A percentile compares a stretch with the other conserved stretches of the same genome.
These are phyloP conservation scores for Monosporozyma aquatica DNA, from an alignment of 805 yeast genomes.

Conservation along the genomic window DNA sequence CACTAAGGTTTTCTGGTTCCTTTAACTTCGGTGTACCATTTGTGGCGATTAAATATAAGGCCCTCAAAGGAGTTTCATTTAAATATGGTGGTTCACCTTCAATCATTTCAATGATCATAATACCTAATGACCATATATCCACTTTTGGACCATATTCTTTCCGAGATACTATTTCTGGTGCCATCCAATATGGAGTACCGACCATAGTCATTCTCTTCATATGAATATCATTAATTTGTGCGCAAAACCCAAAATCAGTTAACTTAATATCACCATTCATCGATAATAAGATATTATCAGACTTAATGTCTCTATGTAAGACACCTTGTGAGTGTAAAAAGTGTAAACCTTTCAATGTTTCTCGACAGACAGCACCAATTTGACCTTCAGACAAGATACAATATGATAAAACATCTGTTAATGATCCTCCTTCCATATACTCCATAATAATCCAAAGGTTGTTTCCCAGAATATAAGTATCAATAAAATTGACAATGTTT, in stretches of 20 bases:
- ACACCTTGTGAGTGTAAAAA: constrained; percentile 89
- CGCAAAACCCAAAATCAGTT: constrained; percentile 96
- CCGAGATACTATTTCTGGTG: constrained; percentile 93
- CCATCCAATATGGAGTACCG: constrained; percentile 99
- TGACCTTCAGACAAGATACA: constrained; percentile 85
- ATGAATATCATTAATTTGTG: constrained; percentile 74
- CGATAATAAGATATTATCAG: constrained; percentile 82
- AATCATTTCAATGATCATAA: constrained; percentile 97
- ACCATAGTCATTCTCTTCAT: constrained; percentile 95
- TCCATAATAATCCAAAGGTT: constrained; percentile 98
- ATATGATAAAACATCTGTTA: constrained; percentile 92
- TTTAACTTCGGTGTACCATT: constrained; percentile 93
- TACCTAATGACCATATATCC: constrained; percentile 96
- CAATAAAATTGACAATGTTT: constrained; percentile 90
- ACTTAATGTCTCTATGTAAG: constrained; percentile 91
- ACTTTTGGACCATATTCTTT: constrained; percentile 95
- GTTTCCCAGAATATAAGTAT: constrained; percentile 66
- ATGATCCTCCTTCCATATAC: constrained; percentile 96
- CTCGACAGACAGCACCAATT: constrained; percentile 90
- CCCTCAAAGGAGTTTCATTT: constrained; percentile 91
- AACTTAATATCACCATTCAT: constrained; percentile 82
- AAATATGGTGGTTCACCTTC: constrained; percentile 98
- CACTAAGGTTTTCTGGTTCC: constrained; percentile 72
- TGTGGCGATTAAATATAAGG: constrained; percentile 87
- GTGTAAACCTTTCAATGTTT: constrained; percentile 76